Evolutionary conservation across 352 stramenopile species (phyloP), one percentile per base, ranked within the genome.

Genomic region (Globisporangium uncinulatum): DNA sequence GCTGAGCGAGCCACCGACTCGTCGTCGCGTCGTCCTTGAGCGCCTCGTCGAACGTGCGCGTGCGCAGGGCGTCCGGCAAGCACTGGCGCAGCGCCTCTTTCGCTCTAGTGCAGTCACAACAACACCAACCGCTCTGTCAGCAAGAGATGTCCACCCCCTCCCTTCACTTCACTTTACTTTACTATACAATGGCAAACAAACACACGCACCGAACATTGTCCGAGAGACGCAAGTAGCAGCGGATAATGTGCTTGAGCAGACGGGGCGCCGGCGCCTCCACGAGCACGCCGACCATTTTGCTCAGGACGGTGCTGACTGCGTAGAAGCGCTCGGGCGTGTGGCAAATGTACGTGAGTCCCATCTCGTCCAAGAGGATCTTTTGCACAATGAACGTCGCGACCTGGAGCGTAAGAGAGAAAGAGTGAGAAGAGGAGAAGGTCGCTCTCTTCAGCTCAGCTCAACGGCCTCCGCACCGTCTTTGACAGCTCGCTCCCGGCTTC

Each of bases 351-450:
- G 96, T 97, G 29, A 99, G 83, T 15, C 97, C 97, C 71, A 97
- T 96, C 55, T 99, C 95, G 71, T 99, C 97, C 47, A 99, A 69
- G 44, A 99, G 71, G 61, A 99, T 99, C 72, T 99, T 99, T 74
- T 99, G 96, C 42, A 99, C 96, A 56, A 99, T 99, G 68, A 99
- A 99, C 2, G 97, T 99, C 9, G 97, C 97, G n/a, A 99, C 88
- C 69, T 79, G 53, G 10, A 29, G n/a, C 19, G 19, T 2, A 51
- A 20, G 11, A 32, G 21, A 51, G 39, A 44, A 4, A 44, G 39
- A n/a, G 39, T 45, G 39, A 47, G 31, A 36, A 7, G 3, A 7
- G 13, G 17, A 20, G 6, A 48, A 14, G 7, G 19, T 29, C 24
- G 24, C 24, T 29, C 24, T 29, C n/a, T n/a, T 45, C 2, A 45